A percentile compares a stretch with the other conserved stretches of the same genome.
phyloP scores from a whole-genome alignment of 2,329 filamentous ascomycete species.

The Sarocladiaceae sp. region DNA sequence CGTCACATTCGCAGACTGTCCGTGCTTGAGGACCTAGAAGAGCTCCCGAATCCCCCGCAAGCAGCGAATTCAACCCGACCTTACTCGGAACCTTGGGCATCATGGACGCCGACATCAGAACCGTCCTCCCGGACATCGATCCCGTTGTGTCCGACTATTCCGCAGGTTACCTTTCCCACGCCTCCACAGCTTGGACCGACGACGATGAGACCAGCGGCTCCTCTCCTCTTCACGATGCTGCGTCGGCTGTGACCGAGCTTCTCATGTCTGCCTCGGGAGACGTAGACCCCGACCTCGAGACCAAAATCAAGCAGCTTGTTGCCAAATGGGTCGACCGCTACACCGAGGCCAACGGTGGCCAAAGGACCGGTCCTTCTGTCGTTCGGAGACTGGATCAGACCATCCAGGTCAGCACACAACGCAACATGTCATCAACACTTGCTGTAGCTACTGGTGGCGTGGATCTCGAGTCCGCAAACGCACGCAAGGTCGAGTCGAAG shows the following conservation, averaged over 20 bases:
- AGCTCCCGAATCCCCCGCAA: no score
- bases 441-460: constrained; percentile 80
- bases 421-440: constrained; percentile 94
- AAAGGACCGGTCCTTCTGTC: constrained; percentile 68
- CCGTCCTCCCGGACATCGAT: constrained; percentile 81
- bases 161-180: constrained; percentile 90
- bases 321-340: constrained; percentile 86
- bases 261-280: constrained; percentile 91
- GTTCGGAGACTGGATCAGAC: constrained; percentile 89
- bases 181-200: constrained; percentile 79
- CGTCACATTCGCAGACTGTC: no score
- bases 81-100: constrained; percentile 13
- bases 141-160: constrained; percentile 88
- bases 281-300: constrained; percentile 65
- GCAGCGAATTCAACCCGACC: no score
- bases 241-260: constrained; percentile 78
- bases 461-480: constrained; percentile 89
- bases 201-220: constrained; percentile 61
- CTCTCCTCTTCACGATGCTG: constrained; percentile 80
- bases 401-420: constrained; percentile 88
- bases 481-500: constrained; percentile 91
- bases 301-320: constrained; percentile 77
- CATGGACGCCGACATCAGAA: constrained; percentile 87
- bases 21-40: no score
- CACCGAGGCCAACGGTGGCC: constrained; percentile 66